Conservation (phyloP, 2,329 filamentous ascomycete species). For the Samsoniella hepiali region DNA sequence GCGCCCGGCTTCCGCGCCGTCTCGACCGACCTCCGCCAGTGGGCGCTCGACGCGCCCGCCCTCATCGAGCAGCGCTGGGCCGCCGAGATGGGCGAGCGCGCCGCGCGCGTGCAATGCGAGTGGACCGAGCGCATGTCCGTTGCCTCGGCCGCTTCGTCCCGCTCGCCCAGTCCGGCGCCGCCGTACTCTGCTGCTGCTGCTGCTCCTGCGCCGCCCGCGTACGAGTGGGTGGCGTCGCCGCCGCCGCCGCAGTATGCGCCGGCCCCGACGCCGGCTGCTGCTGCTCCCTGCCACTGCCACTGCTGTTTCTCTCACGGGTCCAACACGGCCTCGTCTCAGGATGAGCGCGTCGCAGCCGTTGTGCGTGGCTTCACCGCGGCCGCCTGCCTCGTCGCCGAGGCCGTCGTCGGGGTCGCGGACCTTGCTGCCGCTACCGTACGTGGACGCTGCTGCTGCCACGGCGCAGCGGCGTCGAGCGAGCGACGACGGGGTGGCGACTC, state of each 20-base stretch:
- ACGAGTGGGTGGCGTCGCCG: not conserved
- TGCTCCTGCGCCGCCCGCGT: not conserved
- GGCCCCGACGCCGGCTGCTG: not conserved
- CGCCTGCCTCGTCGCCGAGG: not conserved
- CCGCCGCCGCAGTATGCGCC: not conserved
- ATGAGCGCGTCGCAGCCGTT: slow-evolving; percentile 2
- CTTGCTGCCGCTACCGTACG: slow-evolving; percentile 7
- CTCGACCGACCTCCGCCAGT: slow-evolving; percentile 47
- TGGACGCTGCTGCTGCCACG: not conserved
- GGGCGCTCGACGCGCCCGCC: slow-evolving; percentile 51
- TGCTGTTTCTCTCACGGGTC: not conserved
- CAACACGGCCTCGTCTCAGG: not conserved
- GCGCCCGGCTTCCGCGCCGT: slow-evolving; percentile 62
- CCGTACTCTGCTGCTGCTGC: not conserved
- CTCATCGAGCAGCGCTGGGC: slow-evolving; percentile 57
- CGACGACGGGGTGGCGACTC: not conserved
- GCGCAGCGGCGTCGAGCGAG: not conserved
- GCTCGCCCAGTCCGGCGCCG: not conserved
- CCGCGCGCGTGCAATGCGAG: slow-evolving; percentile 42
- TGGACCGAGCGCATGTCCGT: slow-evolving; percentile 43
- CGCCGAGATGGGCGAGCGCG: slow-evolving; percentile 54
- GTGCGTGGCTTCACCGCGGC: not conserved
- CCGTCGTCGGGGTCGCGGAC: not conserved
- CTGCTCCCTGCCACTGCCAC: not conserved
- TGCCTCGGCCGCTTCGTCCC: not conserved